Conservation (phyloP, 139 green algal species). For the Micractinium sp. region DNA sequence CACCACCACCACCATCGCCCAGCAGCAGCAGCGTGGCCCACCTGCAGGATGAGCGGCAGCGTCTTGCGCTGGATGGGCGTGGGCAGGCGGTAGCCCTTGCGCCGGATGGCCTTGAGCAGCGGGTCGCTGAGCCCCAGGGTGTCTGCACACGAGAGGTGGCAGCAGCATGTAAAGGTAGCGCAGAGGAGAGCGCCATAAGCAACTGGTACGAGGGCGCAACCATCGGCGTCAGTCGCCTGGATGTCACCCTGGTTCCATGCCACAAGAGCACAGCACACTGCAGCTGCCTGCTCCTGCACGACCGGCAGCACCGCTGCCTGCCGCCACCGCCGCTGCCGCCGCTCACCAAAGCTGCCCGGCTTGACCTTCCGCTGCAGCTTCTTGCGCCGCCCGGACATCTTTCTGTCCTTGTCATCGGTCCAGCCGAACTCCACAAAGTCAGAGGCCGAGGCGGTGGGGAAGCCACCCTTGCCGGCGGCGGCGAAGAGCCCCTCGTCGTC, state of each 20-base stretch:
- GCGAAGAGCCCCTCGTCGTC: slow-evolving; percentile 1
- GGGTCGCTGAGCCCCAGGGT: slow-evolving; percentile 79
- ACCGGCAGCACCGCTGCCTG: neutral
- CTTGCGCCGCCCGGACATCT: slow-evolving; percentile 48
- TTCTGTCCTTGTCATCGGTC: slow-evolving; percentile 33
- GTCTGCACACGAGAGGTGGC: slow-evolving; percentile 59
- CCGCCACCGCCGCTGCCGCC: neutral
- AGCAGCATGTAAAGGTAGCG: neutral
- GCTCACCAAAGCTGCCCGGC: slow-evolving; percentile 72
- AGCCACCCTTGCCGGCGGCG: neutral
- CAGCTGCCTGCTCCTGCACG: no score
- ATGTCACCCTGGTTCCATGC: no score
- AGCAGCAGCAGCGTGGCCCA: neutral
- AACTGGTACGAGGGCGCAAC: no score
- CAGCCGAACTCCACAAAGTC: slow-evolving; percentile 43
- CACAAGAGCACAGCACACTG: neutral
- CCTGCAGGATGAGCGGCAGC: slow-evolving; percentile 85
- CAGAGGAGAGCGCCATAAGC: neutral
- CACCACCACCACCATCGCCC: neutral
- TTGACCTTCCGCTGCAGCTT: slow-evolving; percentile 68
- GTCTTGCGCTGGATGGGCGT: slow-evolving; percentile 95
- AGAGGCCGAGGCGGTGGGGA: neutral
- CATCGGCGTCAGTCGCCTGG: no score
- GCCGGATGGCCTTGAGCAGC: slow-evolving; percentile 83
- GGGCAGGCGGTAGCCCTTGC: slow-evolving; percentile 94